Percentiles rank a stretch among this genome's conserved stretches.
Evolutionary conservation across 371 early-diverging fungal genomes (phyloP).

Genomic region (Apophysomyces elegans): DNA sequence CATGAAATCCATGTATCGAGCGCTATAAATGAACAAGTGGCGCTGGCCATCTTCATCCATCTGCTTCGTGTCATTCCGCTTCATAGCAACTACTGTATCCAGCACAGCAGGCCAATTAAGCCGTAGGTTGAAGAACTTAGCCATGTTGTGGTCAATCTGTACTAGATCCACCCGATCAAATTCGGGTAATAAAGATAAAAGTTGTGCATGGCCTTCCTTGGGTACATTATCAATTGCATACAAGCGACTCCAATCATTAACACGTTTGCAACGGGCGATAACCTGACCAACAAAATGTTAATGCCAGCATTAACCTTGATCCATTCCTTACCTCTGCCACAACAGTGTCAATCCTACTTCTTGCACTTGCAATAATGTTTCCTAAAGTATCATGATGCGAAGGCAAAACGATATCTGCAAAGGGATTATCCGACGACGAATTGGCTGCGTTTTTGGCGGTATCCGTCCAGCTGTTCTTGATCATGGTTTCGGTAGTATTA

Average conservation of each 20-base stretch:
- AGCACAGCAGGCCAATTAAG: conserved; percentile 40
- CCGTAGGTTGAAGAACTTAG: conserved; percentile 21
- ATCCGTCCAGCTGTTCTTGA: conserved; percentile 24
- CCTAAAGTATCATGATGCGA: conserved; percentile 33
- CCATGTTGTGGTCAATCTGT: conserved; percentile 32
- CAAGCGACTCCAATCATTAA: conserved; percentile 40
- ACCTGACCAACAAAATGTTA: conserved; percentile 23
- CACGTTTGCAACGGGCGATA: conserved; percentile 34
- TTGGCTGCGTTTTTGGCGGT: conserved; percentile 5
- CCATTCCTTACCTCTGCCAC: conserved; percentile 35
- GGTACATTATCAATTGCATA: conserved; percentile 21
- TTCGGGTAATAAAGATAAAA: conserved; percentile 29
- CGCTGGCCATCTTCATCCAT: conserved; percentile 30
- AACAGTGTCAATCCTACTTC: conserved; percentile 37
- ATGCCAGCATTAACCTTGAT: neutral
- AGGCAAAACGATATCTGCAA: conserved; percentile 21
- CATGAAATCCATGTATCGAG: conserved; percentile 50
- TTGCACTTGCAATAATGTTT: conserved; percentile 37
- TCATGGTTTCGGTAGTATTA: conserved; percentile 23
- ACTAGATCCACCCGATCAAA: conserved; percentile 40
- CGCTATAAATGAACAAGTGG: conserved; percentile 39
- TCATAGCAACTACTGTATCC: conserved; percentile 25
- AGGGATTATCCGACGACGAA: neutral
- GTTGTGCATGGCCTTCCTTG: conserved; percentile 18
- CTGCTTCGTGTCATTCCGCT: conserved; percentile 25